Percentiles rank a stretch among this genome's conserved stretches.
Evolutionary conservation across 2,329 filamentous ascomycete species (phyloP).

Genomic region (Colletotrichum sp.): DNA sequence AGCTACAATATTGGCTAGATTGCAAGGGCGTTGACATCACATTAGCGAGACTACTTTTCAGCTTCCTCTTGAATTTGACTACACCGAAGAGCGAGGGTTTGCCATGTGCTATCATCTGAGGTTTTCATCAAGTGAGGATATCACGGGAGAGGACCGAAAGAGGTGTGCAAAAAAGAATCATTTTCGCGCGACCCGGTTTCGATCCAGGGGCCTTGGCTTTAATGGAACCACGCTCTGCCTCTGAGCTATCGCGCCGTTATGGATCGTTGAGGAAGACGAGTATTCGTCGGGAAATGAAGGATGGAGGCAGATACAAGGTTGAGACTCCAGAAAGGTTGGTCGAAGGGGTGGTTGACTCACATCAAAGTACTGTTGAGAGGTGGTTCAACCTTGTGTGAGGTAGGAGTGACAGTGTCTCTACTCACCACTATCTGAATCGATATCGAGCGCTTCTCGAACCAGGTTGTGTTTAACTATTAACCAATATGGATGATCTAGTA

Average conservation of each 20-base stretch:
- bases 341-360: not conserved
- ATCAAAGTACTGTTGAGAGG: too few species aligned
- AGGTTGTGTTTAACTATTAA: too few species aligned
- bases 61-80: not conserved
- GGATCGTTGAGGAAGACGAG: not conserved
- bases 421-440: not conserved
- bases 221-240: not conserved
- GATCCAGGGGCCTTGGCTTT: not conserved
- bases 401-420: not conserved
- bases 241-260: not conserved
- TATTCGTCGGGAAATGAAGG: not conserved
- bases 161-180: not conserved
- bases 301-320: not conserved
- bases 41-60: not conserved
- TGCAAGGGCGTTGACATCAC: not conserved
- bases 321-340: not conserved
- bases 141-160: not conserved
- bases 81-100: not conserved
- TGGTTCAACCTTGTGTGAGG: too few species aligned
- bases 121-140: not conserved
- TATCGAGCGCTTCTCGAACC: not conserved
- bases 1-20: not conserved
- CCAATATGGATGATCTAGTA: too few species aligned
- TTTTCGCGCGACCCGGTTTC: not conserved
- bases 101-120: accelerated